phyloP scores from a whole-genome alignment of 768 basidiomycete genomes.

The Phylloporus sp. region DNA sequence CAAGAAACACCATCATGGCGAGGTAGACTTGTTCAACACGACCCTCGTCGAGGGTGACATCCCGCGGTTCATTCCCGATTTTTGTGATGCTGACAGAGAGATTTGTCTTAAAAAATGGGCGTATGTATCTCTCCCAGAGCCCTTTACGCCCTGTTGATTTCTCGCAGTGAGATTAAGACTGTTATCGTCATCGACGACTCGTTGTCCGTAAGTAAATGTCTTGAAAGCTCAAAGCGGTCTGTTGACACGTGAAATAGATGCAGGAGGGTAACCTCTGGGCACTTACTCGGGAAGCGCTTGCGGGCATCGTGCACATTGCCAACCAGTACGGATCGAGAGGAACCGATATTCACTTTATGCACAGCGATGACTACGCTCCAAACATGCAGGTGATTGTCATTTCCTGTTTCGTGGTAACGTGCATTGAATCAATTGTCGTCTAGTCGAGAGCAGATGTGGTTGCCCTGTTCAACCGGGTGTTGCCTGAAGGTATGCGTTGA shows the following conservation, averaged over 20 bases:
- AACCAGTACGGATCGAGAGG: slow-evolving; percentile 36
- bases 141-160: not conserved
- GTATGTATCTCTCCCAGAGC: slow-evolving; percentile 16
- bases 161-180: slow-evolving; percentile 35
- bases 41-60: slow-evolving; percentile 27
- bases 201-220: slow-evolving; percentile 26
- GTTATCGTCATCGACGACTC: slow-evolving; percentile 41
- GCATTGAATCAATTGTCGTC: not conserved
- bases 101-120: slow-evolving; percentile 19
- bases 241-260: slow-evolving; percentile 29
- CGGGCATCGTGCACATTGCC: slow-evolving; percentile 36
- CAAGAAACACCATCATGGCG: not conserved
- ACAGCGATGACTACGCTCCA: slow-evolving; percentile 27
- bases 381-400: slow-evolving; percentile 21
- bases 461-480: slow-evolving; percentile 23
- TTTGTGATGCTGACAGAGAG: slow-evolving; percentile 18
- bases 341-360: slow-evolving; percentile 41
- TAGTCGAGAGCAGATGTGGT: slow-evolving; percentile 22
- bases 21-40: slow-evolving; percentile 22
- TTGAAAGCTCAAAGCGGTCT: not conserved
- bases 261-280: slow-evolving; percentile 37
- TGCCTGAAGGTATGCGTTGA: slow-evolving; percentile 20
- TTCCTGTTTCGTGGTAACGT: not conserved
- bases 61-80: slow-evolving; percentile 22
- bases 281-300: slow-evolving; percentile 38